Percentiles rank a stretch among this genome's conserved stretches.
Conservation (phyloP, 768 basidiomycete genomes). For the Amanita molliuscula region DNA sequence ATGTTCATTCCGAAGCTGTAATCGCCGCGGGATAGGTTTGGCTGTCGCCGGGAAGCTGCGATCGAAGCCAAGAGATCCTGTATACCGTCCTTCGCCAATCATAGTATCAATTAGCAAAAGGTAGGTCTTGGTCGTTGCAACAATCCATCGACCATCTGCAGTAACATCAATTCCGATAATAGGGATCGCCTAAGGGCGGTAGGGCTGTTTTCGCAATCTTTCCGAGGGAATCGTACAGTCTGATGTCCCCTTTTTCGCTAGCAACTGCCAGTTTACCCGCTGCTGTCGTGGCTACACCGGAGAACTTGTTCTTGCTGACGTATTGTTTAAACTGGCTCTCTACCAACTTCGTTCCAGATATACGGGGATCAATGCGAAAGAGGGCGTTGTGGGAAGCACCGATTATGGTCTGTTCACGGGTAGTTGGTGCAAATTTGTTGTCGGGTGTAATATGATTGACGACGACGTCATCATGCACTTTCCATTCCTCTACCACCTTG, state of each 20-base stretch:
- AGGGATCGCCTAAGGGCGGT: slow-evolving; percentile 89
- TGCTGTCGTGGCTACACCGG: slow-evolving; percentile 82
- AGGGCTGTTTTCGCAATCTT: slow-evolving; percentile 99
- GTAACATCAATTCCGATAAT: slow-evolving; percentile 93
- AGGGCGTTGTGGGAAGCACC: slow-evolving; percentile 91
- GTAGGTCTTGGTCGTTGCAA: slow-evolving; percentile 93
- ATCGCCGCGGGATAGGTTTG: slow-evolving; percentile 82
- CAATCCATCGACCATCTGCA: slow-evolving; percentile 87
- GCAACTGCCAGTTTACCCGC: slow-evolving; percentile 85
- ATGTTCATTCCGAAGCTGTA: slow-evolving; percentile 86
- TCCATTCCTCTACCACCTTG: slow-evolving; percentile 98
- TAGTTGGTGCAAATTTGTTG: slow-evolving; percentile 91
- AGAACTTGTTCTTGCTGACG: slow-evolving; percentile 90
- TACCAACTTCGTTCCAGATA: slow-evolving; percentile 88
- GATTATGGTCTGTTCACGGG: slow-evolving; percentile 85
- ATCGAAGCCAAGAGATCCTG: slow-evolving; percentile 82
- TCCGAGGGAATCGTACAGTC: slow-evolving; percentile 90
- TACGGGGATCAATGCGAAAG: slow-evolving; percentile 95
- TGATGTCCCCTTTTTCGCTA: slow-evolving; percentile 93
- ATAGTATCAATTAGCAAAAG: slow-evolving; percentile 89
- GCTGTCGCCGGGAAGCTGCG: slow-evolving; percentile 89
- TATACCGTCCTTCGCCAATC: slow-evolving; percentile 84
- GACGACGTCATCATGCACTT: slow-evolving; percentile 80
- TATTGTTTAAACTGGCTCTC: slow-evolving; percentile 96
- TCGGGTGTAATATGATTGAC: slow-evolving; percentile 90